Evolutionary conservation across 768 basidiomycete species (phyloP), one percentile per base, ranked within the genome.

Genomic region (Kwoniella pini): DNA sequence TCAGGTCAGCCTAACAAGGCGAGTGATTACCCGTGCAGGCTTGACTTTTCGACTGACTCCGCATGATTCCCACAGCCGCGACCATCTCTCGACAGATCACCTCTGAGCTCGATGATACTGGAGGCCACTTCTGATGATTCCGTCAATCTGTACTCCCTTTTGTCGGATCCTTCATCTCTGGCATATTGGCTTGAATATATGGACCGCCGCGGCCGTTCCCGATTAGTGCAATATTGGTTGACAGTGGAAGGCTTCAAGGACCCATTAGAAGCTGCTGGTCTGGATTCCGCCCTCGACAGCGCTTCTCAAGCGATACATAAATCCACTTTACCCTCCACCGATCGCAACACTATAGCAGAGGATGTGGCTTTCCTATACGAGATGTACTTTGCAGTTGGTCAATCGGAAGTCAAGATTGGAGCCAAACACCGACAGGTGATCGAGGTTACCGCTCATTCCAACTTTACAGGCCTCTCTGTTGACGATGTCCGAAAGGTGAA

Each of bases 101-200:
- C 58, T 7, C 33, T 40, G 27, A 33, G 43, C 26, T 53, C 58
- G n/a, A 48, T 53, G 33, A 53, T 26, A n/a, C 40, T 60, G 17
- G 58, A 60, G 3, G 36, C 58, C 10, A 24, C 44, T 13, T 38
- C 39, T 3, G 36, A 21, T 15, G 46, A 40, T 3, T 30, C 60
- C 11, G 40, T 48, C 44, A 52, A 26, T 13, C 57, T 69, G 42
- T 59, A 64, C 26, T 46, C 55, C 53, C 83, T 98, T 51, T 85
- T 99, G 2, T 81, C 87, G 22, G 93, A 91, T 67, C 94, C 95
- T 0, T 88, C 86, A 36, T 91, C 92, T 0, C 83, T 98, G 2
- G 91, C 90, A 1, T 95, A 96, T 76, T 90, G 95, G 80, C 93
- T 97, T 87, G 96, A 99, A 80, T 96, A 91, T 70, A 94, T 97